These are phyloP conservation scores for Stemphylium vesicarium DNA, from an alignment of 2,329 filamentous ascomycete species.

Conservation along the genomic window DNA sequence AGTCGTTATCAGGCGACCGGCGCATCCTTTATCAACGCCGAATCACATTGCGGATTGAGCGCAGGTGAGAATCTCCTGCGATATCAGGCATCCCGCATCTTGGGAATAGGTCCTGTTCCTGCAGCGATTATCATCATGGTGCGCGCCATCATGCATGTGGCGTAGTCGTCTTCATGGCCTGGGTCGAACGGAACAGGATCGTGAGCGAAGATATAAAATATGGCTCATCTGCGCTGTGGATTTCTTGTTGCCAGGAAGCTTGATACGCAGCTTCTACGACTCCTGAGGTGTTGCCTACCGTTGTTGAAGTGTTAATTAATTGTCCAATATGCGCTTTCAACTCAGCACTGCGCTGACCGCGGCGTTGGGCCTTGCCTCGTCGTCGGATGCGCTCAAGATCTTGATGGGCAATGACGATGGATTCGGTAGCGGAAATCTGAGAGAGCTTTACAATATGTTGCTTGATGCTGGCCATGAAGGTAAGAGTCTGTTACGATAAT, in stretches of 20 bases:
- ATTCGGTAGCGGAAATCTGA: constrained; percentile 46
- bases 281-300: neutral
- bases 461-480: constrained; percentile 38
- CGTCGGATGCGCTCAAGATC: constrained; percentile 39
- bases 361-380: constrained; percentile 24
- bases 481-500: neutral
- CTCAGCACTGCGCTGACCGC: constrained; percentile 21
- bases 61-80: constrained; percentile 5
- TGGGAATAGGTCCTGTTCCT: constrained; percentile 4
- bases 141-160: neutral
- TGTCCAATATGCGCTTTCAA: constrained; percentile 21
- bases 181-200: neutral
- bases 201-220: constrained; percentile 1
- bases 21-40: constrained; percentile 6
- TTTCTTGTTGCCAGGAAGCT: neutral
- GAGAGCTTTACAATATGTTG: constrained; percentile 42
- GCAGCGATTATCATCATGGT: constrained; percentile 7
- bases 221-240: neutral
- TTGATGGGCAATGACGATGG: constrained; percentile 51
- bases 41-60: constrained; percentile 2
- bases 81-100: constrained; percentile 5
- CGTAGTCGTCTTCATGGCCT: neutral
- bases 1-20: neutral
- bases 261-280: neutral
- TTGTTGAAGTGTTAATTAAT: neutral